Evolutionary conservation across 345 rosid species (phyloP).

Genomic region (Nasturtium officinale): DNA sequence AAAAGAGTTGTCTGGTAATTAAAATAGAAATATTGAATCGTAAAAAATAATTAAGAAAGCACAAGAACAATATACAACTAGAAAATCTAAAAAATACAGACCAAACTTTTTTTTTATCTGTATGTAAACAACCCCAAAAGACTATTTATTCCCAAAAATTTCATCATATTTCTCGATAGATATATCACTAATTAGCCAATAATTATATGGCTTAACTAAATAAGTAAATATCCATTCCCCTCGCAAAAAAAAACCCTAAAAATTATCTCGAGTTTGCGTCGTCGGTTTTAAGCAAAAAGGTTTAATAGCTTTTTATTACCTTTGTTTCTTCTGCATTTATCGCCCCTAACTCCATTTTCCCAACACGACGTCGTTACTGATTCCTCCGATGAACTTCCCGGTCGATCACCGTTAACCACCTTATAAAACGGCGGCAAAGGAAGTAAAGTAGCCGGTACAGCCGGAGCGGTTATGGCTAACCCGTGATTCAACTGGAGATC

Average conservation of each 20-base stretch:
- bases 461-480: slow-evolving; percentile 10
- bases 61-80: not conserved
- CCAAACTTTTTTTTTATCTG: not conserved
- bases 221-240: slow-evolving; percentile 4
- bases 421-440: slow-evolving; percentile 39
- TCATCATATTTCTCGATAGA: slow-evolving; percentile 64
- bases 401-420: slow-evolving; percentile 41
- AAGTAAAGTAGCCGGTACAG: not conserved
- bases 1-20: not conserved
- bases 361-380: slow-evolving; percentile 78
- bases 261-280: slow-evolving; percentile 21
- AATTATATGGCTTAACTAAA: slow-evolving; percentile 33
- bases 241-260: not conserved
- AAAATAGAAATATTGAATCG: not conserved
- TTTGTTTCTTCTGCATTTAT: slow-evolving; percentile 25
- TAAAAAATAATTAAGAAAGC: not conserved
- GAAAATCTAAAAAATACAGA: too few relatives aligned
- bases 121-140: not conserved
- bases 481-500: slow-evolving; percentile 19
- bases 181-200: slow-evolving; percentile 62
- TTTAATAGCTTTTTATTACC: slow-evolving; percentile 43
- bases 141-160: slow-evolving; percentile 42
- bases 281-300: slow-evolving; percentile 55
- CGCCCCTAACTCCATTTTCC: slow-evolving; percentile 51
- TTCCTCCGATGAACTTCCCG: slow-evolving; percentile 81